Evolutionary conservation across 2,329 filamentous ascomycete genomes (phyloP).

Genomic region (Phyllosticta ampelicida): DNA sequence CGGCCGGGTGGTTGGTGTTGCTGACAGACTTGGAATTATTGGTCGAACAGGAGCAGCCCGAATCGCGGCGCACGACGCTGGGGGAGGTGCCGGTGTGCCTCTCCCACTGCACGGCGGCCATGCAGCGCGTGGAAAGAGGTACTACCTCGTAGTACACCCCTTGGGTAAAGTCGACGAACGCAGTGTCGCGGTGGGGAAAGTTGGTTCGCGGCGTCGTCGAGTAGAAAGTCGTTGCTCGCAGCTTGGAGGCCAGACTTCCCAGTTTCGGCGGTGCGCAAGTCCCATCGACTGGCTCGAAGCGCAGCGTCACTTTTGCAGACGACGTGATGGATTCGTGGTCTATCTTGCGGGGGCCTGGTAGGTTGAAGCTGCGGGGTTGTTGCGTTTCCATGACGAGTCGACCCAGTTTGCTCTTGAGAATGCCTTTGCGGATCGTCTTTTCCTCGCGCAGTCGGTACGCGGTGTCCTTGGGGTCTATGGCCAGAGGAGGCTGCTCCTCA

Average conservation of each 20-base stretch:
- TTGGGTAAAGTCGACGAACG: constrained; percentile 37
- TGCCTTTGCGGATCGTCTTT: constrained; percentile 49
- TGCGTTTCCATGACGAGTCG: constrained; percentile 45
- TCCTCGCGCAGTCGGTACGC: constrained; percentile 47
- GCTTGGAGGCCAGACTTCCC: constrained; percentile 40
- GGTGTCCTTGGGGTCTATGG: constrained; percentile 34
- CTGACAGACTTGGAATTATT: constrained; percentile 14
- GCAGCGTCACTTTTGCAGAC: constrained; percentile 44
- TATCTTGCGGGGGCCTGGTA: constrained; percentile 32
- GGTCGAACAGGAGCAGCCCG: constrained; percentile 21
- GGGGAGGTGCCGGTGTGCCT: constrained; percentile 28
- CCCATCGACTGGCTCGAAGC: constrained; percentile 48
- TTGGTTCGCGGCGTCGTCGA: constrained; percentile 40
- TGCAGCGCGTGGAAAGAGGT: constrained; percentile 43
- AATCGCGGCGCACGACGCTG: constrained; percentile 27
- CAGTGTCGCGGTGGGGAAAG: constrained; percentile 35
- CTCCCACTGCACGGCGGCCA: constrained; percentile 48
- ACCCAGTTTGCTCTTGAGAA: constrained; percentile 49
- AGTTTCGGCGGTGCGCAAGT: constrained; percentile 42
- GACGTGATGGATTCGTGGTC: constrained; percentile 38
- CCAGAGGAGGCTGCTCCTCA: constrained; percentile 50
- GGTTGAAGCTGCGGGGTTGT: constrained; percentile 47
- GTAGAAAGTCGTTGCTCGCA: constrained; percentile 50
- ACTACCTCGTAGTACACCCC: constrained; percentile 44
- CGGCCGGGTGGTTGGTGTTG: constrained; percentile 20